These are phyloP conservation scores for Astrephomene gubernaculifera DNA, from an alignment of 139 green algal species.

Conservation along the genomic window DNA sequence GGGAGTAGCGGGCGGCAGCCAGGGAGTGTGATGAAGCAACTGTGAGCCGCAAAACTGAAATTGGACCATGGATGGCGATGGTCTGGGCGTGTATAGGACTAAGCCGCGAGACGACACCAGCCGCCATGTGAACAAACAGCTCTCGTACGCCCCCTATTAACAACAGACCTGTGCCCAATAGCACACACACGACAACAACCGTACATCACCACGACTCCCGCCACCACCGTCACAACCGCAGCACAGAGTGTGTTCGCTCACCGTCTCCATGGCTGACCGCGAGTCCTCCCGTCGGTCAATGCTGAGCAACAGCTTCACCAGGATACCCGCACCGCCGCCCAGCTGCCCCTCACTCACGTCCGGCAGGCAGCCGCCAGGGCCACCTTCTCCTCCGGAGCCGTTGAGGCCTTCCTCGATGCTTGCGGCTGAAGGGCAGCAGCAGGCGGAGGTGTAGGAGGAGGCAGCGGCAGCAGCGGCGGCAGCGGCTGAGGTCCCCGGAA, in stretches of 20 bases:
- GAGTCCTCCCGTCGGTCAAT: slow-evolving; percentile 80
- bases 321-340: slow-evolving; percentile 29
- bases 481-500: too few species aligned
- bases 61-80: too few species aligned
- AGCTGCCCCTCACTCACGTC: not conserved
- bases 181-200: too few species aligned
- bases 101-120: too few species aligned
- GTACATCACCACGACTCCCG: too few species aligned
- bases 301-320: slow-evolving; percentile 81
- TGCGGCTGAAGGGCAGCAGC: not conserved
- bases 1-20: not conserved
- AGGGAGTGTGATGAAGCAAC: not conserved
- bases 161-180: too few species aligned
- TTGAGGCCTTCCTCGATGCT: not conserved
- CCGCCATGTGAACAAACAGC: too few species aligned
- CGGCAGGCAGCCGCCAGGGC: not conserved
- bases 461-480: not conserved
- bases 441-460: not conserved
- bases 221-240: too few species aligned
- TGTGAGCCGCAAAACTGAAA: not conserved
- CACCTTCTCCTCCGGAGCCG: not conserved
- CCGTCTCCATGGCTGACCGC: slow-evolving; percentile 73
- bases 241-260: too few species aligned
- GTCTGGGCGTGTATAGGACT: too few species aligned
- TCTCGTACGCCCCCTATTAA: too few species aligned